Conservation (phyloP, 139 green algal genomes). For the Trebouxia sp. region DNA sequence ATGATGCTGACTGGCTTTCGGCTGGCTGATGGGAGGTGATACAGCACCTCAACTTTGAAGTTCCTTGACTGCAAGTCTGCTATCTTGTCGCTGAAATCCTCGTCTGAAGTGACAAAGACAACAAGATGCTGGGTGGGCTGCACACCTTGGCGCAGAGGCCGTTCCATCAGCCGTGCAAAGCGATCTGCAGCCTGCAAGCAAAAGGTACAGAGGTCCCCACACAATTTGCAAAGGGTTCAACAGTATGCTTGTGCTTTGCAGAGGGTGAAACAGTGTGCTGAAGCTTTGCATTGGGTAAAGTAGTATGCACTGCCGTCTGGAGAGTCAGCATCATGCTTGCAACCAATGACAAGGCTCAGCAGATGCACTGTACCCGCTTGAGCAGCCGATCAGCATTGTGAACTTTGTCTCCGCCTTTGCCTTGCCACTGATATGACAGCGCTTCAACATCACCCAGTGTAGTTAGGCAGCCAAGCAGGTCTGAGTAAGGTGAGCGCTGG, state of each 20-base stretch:
- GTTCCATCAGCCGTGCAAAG: neutral
- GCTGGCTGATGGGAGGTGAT: neutral
- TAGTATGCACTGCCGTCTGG: too few relatives aligned
- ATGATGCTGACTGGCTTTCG: neutral
- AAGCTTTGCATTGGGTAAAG: too few relatives aligned
- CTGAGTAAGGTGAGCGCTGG: neutral
- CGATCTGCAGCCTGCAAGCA: neutral
- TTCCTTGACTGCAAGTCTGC: neutral
- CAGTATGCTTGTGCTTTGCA: too few relatives aligned
- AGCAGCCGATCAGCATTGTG: neutral
- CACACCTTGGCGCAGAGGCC: neutral
- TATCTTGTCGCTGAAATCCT: neutral
- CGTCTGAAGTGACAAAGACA: slow-evolving; percentile 1
- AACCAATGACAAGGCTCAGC: too few relatives aligned
- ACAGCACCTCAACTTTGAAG: neutral
- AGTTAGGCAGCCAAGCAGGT: neutral
- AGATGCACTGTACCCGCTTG: neutral
- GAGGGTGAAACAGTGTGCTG: too few relatives aligned
- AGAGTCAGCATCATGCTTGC: too few relatives aligned
- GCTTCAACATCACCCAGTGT: neutral
- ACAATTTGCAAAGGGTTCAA: too few relatives aligned
- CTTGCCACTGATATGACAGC: neutral
- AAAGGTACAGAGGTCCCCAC: neutral
- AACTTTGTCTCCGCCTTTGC: neutral
- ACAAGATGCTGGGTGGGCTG: too few relatives aligned